Percentiles rank a stretch among this genome's conserved stretches.
phyloP scores from a whole-genome alignment of 1,139 yeast species.

The Candida pseudoviswanathii region DNA sequence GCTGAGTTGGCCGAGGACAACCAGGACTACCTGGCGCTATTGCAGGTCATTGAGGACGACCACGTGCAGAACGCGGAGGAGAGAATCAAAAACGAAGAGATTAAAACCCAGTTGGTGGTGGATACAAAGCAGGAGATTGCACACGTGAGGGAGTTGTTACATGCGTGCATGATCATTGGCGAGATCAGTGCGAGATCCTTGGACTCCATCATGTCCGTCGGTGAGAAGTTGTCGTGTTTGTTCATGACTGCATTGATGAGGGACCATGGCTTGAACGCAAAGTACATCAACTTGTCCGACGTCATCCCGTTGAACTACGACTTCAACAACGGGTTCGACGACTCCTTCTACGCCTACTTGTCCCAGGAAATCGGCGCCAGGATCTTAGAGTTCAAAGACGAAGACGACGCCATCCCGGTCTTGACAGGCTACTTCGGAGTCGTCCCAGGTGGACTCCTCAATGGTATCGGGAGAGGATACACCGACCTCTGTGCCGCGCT shows the following conservation, averaged over 20 bases:
- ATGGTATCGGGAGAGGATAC: conserved; percentile 95
- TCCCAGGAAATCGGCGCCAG: conserved; percentile 60
- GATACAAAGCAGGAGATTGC: conserved; percentile 68
- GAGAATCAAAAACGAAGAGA: conserved; percentile 46
- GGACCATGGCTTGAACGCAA: conserved; percentile 76
- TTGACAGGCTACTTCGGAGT: conserved; percentile 94
- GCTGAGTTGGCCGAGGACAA: conserved; percentile 73
- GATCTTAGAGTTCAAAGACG: conserved; percentile 42
- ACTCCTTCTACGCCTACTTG: conserved; percentile 64
- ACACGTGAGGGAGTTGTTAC: conserved; percentile 66
- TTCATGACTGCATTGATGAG: conserved; percentile 85
- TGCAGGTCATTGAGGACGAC: conserved; percentile 71
- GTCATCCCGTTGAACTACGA: conserved; percentile 65
- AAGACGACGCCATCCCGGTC: conserved; percentile 68
- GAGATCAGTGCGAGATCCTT: conserved; percentile 88
- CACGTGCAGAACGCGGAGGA: conserved; percentile 74
- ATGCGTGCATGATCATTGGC: conserved; percentile 89
- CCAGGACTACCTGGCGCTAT: conserved; percentile 52
- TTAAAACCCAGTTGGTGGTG: conserved; percentile 51
- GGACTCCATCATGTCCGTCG: conserved; percentile 89
- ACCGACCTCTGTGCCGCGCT: conserved; percentile 97
- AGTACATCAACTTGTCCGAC: conserved; percentile 76
- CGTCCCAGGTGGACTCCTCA: conserved; percentile 91
- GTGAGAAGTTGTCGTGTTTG: conserved; percentile 88
- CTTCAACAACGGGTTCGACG: conserved; percentile 59